Evolutionary conservation across 2,329 filamentous ascomycete species (phyloP).

Genomic region (Teratosphaeria destructans): DNA sequence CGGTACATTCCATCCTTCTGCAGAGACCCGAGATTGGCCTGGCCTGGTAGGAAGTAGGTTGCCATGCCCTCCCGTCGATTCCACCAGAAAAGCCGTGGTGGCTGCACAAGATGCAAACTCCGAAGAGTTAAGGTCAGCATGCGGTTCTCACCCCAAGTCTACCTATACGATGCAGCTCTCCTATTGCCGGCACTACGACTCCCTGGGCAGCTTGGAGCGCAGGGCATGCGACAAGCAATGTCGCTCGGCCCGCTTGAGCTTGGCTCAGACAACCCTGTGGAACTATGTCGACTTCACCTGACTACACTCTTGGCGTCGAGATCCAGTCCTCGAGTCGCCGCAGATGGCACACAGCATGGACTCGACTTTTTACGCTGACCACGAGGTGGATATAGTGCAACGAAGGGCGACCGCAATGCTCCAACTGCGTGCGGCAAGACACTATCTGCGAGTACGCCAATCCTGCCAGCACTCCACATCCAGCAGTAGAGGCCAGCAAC

Average conservation of each 20-base stretch:
- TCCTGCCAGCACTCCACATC: not conserved
- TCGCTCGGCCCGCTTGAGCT: not conserved
- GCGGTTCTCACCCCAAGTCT: not conserved
- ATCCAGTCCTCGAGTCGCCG: too few species aligned
- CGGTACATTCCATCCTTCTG: not conserved
- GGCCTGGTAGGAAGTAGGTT: not conserved
- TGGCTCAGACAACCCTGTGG: not conserved
- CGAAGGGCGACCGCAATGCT: conserved; percentile 17
- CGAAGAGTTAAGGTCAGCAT: conserved; percentile 20
- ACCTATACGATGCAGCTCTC: not conserved
- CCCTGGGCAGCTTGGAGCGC: not conserved
- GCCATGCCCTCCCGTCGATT: conserved; percentile 19
- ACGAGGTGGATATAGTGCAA: conserved; percentile 13
- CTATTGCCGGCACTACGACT: not conserved
- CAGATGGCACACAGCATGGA: too few species aligned
- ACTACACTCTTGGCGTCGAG: too few species aligned
- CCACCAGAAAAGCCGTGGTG: conserved; percentile 19
- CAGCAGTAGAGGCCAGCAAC: not conserved
- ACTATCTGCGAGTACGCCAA: conserved; percentile 13
- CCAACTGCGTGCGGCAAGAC: conserved; percentile 16
- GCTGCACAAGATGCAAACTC: conserved; percentile 18
- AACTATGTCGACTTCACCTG: not conserved
- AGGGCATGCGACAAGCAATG: not conserved
- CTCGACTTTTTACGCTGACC: not conserved
- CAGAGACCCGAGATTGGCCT: not conserved